phyloP scores from a whole-genome alignment of 345 rosid species.

The Populus ilicifolia region DNA sequence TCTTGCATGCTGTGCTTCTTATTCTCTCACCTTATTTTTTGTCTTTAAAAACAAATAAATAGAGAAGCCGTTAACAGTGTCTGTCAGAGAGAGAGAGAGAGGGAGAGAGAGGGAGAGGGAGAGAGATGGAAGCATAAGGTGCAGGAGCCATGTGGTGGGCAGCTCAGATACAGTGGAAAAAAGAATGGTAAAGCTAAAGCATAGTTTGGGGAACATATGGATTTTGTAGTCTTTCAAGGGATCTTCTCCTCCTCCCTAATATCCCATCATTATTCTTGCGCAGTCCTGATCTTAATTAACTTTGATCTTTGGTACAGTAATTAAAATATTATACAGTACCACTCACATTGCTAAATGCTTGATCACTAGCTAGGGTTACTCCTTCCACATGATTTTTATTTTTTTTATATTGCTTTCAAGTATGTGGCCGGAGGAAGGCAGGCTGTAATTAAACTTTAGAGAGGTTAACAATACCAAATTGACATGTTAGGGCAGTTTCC shows the following conservation, averaged over 20 bases:
- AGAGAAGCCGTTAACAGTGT: slow-evolving; percentile 20
- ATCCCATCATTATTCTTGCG: slow-evolving; percentile 41
- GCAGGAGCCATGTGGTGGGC: slow-evolving; percentile 58
- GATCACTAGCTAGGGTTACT: neutral
- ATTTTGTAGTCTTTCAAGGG: slow-evolving; percentile 87
- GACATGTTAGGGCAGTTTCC: neutral
- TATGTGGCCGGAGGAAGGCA: neutral
- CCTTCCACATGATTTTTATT: no score
- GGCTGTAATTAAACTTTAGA: neutral
- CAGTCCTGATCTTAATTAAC: slow-evolving; percentile 13
- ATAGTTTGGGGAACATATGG: slow-evolving; percentile 56
- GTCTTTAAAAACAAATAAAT: neutral
- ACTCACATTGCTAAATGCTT: neutral
- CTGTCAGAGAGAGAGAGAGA: neutral
- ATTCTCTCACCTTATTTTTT: slow-evolving; percentile 18
- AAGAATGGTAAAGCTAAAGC: slow-evolving; percentile 29
- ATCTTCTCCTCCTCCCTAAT: slow-evolving; percentile 48
- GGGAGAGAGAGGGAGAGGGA: neutral
- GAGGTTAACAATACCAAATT: neutral
- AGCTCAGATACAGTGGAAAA: slow-evolving; percentile 31
- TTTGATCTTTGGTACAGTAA: neutral
- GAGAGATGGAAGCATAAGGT: neutral
- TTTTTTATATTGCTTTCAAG: neutral
- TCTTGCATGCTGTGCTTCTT: slow-evolving; percentile 1
- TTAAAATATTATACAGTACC: slow-evolving; percentile 4